phyloP scores from a whole-genome alignment of 2,329 filamentous ascomycete species.

The Fusarium longipes region DNA sequence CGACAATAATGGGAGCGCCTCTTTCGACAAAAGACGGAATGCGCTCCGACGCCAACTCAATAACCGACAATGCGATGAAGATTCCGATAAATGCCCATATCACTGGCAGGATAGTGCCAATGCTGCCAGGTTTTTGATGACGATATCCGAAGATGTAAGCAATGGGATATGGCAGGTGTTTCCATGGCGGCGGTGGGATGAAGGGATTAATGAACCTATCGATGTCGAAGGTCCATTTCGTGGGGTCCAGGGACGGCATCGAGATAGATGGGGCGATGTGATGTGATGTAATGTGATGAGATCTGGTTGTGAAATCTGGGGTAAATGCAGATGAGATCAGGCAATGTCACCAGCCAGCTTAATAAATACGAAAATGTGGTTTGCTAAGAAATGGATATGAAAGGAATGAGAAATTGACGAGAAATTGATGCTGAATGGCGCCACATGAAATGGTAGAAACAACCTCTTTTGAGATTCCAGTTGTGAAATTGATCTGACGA shows the following conservation, averaged over 20 bases:
- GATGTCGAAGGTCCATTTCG: constrained; percentile 73
- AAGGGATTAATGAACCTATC: constrained; percentile 80
- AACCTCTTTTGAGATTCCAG: background rate
- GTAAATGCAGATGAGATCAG: constrained; percentile 13
- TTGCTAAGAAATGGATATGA: background rate
- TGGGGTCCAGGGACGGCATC: constrained; percentile 36
- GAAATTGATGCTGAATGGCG: constrained; percentile 1
- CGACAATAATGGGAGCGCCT: constrained; percentile 71
- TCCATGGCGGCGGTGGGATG: constrained; percentile 73
- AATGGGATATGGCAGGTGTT: constrained; percentile 71
- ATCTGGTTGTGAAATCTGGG: constrained; percentile 3
- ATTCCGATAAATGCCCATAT: constrained; percentile 74
- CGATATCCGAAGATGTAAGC: constrained; percentile 77
- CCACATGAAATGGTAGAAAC: background rate
- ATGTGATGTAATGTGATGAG: background rate
- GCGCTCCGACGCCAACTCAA: constrained; percentile 66
- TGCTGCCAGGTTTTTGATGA: constrained; percentile 47
- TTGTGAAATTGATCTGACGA: background rate
- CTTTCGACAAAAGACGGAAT: constrained; percentile 65
- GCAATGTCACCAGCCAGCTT: background rate
- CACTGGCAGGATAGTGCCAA: constrained; percentile 69
- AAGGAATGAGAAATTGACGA: background rate
- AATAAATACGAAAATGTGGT: background rate
- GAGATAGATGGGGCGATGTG: background rate
- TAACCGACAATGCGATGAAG: constrained; percentile 69